These are phyloP conservation scores for Pseudocercospora eumusae DNA, from an alignment of 2,329 filamentous ascomycete genomes.

Conservation along the genomic window DNA sequence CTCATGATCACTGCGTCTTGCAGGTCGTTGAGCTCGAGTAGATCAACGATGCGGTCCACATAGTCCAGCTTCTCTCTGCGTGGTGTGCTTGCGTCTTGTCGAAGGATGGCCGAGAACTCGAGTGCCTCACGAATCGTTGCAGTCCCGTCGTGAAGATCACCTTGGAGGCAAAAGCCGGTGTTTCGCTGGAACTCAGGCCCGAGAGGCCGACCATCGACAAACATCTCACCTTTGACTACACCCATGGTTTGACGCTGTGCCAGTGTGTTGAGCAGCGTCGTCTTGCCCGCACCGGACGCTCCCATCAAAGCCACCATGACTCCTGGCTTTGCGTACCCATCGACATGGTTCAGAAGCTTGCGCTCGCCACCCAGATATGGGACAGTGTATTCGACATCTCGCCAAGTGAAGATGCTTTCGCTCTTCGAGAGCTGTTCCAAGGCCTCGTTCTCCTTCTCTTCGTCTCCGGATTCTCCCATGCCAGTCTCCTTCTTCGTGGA, in stretches of 20 bases:
- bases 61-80: conserved; percentile 65
- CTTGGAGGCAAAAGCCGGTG: conserved; percentile 72
- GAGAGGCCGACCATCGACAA: conserved; percentile 67
- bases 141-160: conserved; percentile 69
- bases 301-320: conserved; percentile 80
- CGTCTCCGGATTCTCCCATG: conserved; percentile 34
- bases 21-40: conserved; percentile 65
- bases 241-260: conserved; percentile 70
- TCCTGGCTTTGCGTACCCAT: conserved; percentile 77
- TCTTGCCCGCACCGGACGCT: conserved; percentile 79
- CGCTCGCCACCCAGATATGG: conserved; percentile 65
- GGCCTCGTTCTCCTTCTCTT: conserved; percentile 44
- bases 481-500: conserved; percentile 37
- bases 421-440: conserved; percentile 56
- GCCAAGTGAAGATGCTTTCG: conserved; percentile 70
- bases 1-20: conserved; percentile 67
- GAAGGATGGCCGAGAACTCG: conserved; percentile 67
- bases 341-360: conserved; percentile 67
- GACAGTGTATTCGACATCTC: conserved; percentile 70
- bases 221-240: conserved; percentile 66
- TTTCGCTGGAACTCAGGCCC: conserved; percentile 66
- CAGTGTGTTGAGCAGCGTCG: conserved; percentile 75
- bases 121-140: conserved; percentile 68
- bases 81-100: conserved; percentile 59
- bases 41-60: conserved; percentile 65